Conservation (phyloP, 1,139 yeast species). For the Blastobotrys arbuscula region DNA sequence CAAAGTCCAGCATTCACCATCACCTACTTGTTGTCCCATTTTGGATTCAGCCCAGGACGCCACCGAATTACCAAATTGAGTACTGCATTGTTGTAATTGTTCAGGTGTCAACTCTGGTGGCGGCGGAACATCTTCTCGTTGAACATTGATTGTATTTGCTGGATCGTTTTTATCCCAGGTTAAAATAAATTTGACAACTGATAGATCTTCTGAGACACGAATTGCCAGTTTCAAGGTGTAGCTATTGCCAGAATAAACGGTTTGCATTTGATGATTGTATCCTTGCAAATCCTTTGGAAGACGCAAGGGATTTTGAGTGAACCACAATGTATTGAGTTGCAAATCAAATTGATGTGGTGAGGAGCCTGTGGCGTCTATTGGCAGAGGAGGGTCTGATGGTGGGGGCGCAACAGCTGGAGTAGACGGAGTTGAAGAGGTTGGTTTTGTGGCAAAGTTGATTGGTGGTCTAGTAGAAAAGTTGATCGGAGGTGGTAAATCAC, state of each 20-base stretch:
- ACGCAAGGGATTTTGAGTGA: conserved; percentile 21
- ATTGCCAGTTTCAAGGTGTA: conserved; percentile 29
- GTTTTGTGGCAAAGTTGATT: not conserved
- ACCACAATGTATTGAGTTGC: conserved; percentile 27
- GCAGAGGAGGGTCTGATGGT: not conserved
- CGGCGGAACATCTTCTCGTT: conserved; percentile 43
- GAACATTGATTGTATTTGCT: conserved; percentile 31
- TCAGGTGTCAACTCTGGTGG: conserved; percentile 44
- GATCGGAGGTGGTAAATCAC: conserved; percentile 7
- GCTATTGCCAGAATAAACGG: conserved; percentile 16
- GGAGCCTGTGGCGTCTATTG: conserved; percentile 10
- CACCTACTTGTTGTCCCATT: conserved; percentile 52
- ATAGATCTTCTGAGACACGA: conserved; percentile 46
- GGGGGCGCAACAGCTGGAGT: conserved; percentile 2
- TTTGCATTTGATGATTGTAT: conserved; percentile 20
- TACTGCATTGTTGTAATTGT: conserved; percentile 33
- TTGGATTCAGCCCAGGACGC: conserved; percentile 61
- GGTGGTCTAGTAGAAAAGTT: conserved; percentile 12
- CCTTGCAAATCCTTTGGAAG: conserved; percentile 27
- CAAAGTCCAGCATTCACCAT: conserved; percentile 78
- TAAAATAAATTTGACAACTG: conserved; percentile 43
- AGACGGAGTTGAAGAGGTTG: conserved; percentile 9
- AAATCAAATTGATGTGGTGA: conserved; percentile 21
- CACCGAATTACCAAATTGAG: conserved; percentile 41
- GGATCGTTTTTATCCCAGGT: conserved; percentile 40